Evolutionary conservation across 2,329 filamentous ascomycete species (phyloP), one percentile per base, ranked within the genome.

Genomic region (Fusarium xylarioides): DNA sequence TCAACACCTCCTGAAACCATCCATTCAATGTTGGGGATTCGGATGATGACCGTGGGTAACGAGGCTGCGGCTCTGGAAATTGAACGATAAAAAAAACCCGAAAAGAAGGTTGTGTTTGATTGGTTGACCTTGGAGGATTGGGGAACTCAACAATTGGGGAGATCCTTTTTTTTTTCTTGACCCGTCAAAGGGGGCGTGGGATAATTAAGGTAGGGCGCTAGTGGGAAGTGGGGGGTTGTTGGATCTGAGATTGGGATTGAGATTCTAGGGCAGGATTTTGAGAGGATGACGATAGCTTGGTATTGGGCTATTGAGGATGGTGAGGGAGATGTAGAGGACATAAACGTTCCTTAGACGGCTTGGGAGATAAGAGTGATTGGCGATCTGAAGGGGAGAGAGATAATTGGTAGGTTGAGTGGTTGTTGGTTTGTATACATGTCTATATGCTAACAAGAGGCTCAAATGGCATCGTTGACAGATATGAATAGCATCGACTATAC

Each of bases 101-200:
- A 64, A 47, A 58, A 32, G 21, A 34, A 23, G 16, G 21, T 19
- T 34, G 2, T 62, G 54, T 58, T 54, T 54, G 72, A 73, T 76
- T 78, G 72, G 76, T 50, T 28, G 63, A 44, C 49, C 23, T 37
- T 53, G 35, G 44, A 60, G 63, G 74, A 71, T 75, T 75, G 75
- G 66, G 72, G 66, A 72, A 77, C 77, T 79, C 77, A 79, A 79
- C 77, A 79, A 79, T 79, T 79, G 77, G 77, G 77, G 77, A 70
- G 67, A 52, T 23, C 63, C 56, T 59, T 61, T 74, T 74, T 71
- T 55, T 28, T 16, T 19, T 52, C 11, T 37, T 32, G 35, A 40
- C 23, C 34, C 23, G 50, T 54, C 19, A 16, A 32, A 53, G 53
- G 63, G 71, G 71, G 63, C 35, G 61, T 73, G 71, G 21, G 37